phyloP scores from a whole-genome alignment of 192 early-diverging fungal genomes.

The Rhizophagus prolifer region DNA sequence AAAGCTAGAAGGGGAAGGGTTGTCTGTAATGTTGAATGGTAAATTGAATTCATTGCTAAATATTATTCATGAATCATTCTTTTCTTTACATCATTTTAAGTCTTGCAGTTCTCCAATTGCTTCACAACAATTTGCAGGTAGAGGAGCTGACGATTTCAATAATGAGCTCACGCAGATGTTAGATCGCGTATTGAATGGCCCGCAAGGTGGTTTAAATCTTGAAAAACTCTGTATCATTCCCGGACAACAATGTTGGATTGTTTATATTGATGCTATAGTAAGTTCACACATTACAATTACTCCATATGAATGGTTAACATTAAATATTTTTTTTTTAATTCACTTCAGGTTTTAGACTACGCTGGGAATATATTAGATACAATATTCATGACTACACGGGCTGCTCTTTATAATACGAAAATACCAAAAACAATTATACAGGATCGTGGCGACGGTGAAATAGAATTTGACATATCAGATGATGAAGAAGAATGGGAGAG shows the following conservation, averaged over 20 bases:
- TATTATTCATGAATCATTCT: neutral
- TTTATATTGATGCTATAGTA: constrained; percentile 88
- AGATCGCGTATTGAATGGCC: constrained; percentile 74
- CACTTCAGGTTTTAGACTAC: constrained; percentile 70
- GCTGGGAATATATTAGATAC: constrained; percentile 86
- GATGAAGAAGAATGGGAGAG: constrained; percentile 80
- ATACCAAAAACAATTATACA: constrained; percentile 84
- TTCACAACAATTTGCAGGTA: constrained; percentile 76
- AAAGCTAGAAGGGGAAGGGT: constrained; percentile 58
- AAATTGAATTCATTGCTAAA: constrained; percentile 6
- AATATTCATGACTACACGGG: constrained; percentile 81
- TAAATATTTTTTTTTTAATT: neutral
- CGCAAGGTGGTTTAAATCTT: constrained; percentile 84
- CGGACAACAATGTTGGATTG: constrained; percentile 84
- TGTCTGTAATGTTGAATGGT: constrained; percentile 91
- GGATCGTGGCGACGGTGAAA: constrained; percentile 72
- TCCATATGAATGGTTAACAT: neutral
- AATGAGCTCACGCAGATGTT: constrained; percentile 83
- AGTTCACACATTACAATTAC: neutral
- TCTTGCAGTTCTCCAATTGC: constrained; percentile 71
- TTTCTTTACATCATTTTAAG: constrained; percentile 5
- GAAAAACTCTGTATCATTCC: constrained; percentile 88
- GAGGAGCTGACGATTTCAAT: constrained; percentile 80
- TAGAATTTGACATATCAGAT: constrained; percentile 93
- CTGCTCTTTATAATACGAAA: constrained; percentile 84